Base-by-base conservation (phyloP, 169 alveolate species). In the Babesia bigemina region DNA sequence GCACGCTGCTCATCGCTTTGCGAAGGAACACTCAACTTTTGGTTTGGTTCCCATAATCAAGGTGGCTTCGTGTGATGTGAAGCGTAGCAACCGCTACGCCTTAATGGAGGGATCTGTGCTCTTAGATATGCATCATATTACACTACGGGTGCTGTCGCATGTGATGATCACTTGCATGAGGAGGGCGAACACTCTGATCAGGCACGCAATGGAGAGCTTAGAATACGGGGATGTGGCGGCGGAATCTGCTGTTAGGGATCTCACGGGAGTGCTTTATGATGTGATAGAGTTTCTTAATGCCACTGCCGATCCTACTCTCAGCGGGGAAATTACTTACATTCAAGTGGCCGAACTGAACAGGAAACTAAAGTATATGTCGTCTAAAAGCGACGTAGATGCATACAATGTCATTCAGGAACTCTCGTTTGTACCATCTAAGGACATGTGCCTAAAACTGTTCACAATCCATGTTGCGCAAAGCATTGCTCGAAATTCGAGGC, bases 401-500 rank as follows among this genome's bases (percentile, higher is more conserved):
- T 66, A 61, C 36, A 17, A 17, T 19, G 39, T 60, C n/a, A 12
- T 72, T 21, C 24, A 29, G 11, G 76, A 49, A 11, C 50, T 63
- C 47, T 21, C 53, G 12, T 77, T 63, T 47, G 58, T 65, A 42
- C 70, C 76, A 17, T 49, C 82, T 0, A 79, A 70, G 75, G 84
- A 79, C 19, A 14, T 79, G 53, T 79, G 79, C 42, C 76, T 79
- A 21, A 79, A 79, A 33, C 61, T 79, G 52, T 79, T 79, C 56
- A 70, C 87, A 42, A 56, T 79, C 28, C 75, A 62, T 21, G 53
- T 79, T 19, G 87, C 72, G 10, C 87, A 79, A 24, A 26, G 52
- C 47, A 48, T 79, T n/a, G 24, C 60, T 6, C 36, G 50, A 26
- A 48, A 26, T 36, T 39, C 50, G 13, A 14, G 49, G 21, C 36